Conservation (phyloP, 345 rosid species). For the Cardamine resedifolia region DNA sequence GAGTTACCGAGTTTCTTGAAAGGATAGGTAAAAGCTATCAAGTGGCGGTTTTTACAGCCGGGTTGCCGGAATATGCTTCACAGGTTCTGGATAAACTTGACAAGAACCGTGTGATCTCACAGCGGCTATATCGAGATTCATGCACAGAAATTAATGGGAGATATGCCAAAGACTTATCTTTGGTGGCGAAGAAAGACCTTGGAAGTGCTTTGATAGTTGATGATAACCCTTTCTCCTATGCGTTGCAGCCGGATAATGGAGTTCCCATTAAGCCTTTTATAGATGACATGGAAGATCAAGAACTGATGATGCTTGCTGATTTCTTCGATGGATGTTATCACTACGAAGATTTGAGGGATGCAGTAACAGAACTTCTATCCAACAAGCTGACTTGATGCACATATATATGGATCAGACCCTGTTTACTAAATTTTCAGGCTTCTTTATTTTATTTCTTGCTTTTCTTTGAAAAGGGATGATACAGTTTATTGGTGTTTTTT, state of each 20-base stretch:
- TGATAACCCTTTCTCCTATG: conserved; percentile 77
- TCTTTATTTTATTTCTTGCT: conserved; percentile 7
- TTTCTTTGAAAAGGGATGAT: conserved; percentile 14
- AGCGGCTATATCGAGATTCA: conserved; percentile 72
- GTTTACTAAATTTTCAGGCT: conserved; percentile 3
- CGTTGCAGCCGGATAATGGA: conserved; percentile 79
- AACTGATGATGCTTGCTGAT: conserved; percentile 53
- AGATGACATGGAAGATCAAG: conserved; percentile 58
- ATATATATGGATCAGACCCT: not conserved
- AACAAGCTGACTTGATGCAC: conserved; percentile 17
- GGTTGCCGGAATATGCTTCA: conserved; percentile 72
- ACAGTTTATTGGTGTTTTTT: conserved; percentile 15
- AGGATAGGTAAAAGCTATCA: conserved; percentile 51
- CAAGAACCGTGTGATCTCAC: conserved; percentile 56
- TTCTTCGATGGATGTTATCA: conserved; percentile 59
- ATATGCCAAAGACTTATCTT: conserved; percentile 72
- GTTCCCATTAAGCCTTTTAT: conserved; percentile 63
- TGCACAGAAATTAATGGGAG: conserved; percentile 69
- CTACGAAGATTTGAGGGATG: conserved; percentile 71
- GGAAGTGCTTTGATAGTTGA: conserved; percentile 68
- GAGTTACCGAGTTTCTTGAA: conserved; percentile 68
- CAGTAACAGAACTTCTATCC: conserved; percentile 47
- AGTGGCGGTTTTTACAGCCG: conserved; percentile 89
- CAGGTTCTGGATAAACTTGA: conserved; percentile 71
- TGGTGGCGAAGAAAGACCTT: conserved; percentile 57